A percentile compares a stretch with the other conserved stretches of the same genome.
Evolutionary conservation across 139 green algal genomes (phyloP).

Genomic region (Nannochloris sp.): DNA sequence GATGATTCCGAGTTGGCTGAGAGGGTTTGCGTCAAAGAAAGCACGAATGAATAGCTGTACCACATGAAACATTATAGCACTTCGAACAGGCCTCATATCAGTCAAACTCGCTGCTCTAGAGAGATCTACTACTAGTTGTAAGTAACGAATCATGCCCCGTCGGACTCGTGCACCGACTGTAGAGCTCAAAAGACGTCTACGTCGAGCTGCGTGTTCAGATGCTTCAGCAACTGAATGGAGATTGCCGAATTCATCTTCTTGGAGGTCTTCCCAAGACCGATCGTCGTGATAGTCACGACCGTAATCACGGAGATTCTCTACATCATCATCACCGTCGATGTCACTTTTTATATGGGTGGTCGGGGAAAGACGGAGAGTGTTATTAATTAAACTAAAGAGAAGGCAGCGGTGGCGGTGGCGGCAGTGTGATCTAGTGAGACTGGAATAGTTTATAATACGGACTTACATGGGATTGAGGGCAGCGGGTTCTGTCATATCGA

Average conservation of each 20-base stretch:
- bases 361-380: neutral
- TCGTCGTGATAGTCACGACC: constrained; percentile 72
- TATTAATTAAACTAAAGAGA: neutral
- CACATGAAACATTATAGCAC: constrained; percentile 51
- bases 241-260: constrained; percentile 82
- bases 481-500: no score
- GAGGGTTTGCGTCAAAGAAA: constrained; percentile 95
- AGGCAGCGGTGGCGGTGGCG: no score
- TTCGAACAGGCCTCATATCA: constrained; percentile 77
- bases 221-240: constrained; percentile 59
- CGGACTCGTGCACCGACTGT: constrained; percentile 57
- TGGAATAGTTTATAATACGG: no score
- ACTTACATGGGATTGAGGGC: no score
- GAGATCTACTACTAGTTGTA: constrained; percentile 73
- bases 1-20: constrained; percentile 83
- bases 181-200: constrained; percentile 40
- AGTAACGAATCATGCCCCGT: constrained; percentile 89
- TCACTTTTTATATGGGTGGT: neutral
- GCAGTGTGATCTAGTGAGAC: no score
- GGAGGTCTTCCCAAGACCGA: constrained; percentile 73
- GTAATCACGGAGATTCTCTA: constrained; percentile 45
- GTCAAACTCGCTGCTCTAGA: constrained; percentile 52
- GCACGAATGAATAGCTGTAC: constrained; percentile 67
- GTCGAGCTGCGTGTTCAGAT: constrained; percentile 54
- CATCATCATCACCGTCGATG: neutral